A percentile compares a stretch with the other conserved stretches of the same genome.
Evolutionary conservation across 768 basidiomycete genomes (phyloP).

Genomic region (Leccinum longicurvipes): DNA sequence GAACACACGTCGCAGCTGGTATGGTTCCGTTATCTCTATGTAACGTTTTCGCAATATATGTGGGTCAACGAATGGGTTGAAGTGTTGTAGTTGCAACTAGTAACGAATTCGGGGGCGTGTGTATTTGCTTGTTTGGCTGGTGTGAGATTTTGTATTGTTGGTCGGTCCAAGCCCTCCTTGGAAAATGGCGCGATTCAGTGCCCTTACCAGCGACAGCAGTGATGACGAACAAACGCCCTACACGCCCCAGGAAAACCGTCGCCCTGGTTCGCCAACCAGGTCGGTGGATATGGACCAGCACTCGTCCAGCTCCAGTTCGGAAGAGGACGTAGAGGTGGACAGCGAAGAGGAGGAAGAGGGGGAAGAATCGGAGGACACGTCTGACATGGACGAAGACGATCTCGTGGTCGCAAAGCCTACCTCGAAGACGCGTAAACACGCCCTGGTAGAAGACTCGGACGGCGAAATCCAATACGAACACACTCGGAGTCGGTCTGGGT

Average conservation of each 20-base stretch:
- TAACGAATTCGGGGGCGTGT: background rate
- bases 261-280: conserved; percentile 17
- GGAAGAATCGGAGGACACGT: conserved; percentile 37
- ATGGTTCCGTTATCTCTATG: conserved; percentile 89
- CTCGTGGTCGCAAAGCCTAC: conserved; percentile 27
- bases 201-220: conserved; percentile 54
- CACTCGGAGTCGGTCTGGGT: conserved; percentile 34
- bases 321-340: conserved; percentile 31
- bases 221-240: conserved; percentile 47
- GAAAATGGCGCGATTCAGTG: conserved; percentile 67
- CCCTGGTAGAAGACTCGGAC: conserved; percentile 53
- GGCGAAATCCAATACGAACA: conserved; percentile 49
- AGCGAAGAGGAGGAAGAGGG: conserved; percentile 37
- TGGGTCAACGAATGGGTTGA: conserved; percentile 87
- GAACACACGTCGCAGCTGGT: conserved; percentile 72
- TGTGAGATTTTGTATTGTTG: conserved; percentile 23
- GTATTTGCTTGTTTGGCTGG: conserved; percentile 31
- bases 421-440: conserved; percentile 36
- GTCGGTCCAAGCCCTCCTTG: conserved; percentile 7
- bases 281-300: conserved; percentile 32
- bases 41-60: conserved; percentile 82
- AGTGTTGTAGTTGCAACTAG: conserved; percentile 23
- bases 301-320: conserved; percentile 25
- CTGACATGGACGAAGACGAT: conserved; percentile 54
- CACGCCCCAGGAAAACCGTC: conserved; percentile 20